Evolutionary conservation across 2,329 filamentous ascomycete species (phyloP), one percentile per base, ranked within the genome.

Genomic region (Neopestalotiopsis sp.): DNA sequence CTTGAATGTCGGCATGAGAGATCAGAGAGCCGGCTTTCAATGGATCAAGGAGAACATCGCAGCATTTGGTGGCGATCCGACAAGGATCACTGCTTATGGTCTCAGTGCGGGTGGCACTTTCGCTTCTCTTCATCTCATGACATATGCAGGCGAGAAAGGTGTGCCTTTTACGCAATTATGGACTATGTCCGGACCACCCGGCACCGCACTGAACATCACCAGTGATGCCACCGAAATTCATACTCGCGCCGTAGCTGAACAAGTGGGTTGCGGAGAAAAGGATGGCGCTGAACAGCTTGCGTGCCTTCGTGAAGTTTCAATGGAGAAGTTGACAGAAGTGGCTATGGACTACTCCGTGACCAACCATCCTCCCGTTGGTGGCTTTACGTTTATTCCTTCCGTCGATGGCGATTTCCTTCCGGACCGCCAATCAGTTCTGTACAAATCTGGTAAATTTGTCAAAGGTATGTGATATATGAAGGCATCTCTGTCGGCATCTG

Each of bases 131-230:
- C 77, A 79, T 6, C 63, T 75, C 5, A 66, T 77, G 70, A 69
- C 75, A 1, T 78, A 74, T 56, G 77, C 73, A 4, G 78, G 77
- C 9, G 71, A 75, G 68, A 65, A 74, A 40, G 78, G 77, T 1
- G 76, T 78, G 1, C 78, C 78, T 1, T 81, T 81, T 42, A 74
- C 73, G 1, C 74, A 75, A 57, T 73, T 68, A 1, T 80, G 78
- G 78, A 69, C 71, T 4, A 80, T 80, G 77, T 78, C 76, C n/a
- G 59, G 59, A 32, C 28, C 32, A 12, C 32, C 59, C 7, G 59
- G 59, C 10, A 61, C 28, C 12, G 32, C 32, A 28, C 24, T 56
- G 49, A 59, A 59, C 20, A 59, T 59, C 17, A 59, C 57, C 20
- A 30, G 24, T 28, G 20, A 59, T 30, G 20, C 57, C 1, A 59